These are phyloP conservation scores for Pichia sp. DNA, from an alignment of 1,139 yeast genomes.

Conservation along the genomic window DNA sequence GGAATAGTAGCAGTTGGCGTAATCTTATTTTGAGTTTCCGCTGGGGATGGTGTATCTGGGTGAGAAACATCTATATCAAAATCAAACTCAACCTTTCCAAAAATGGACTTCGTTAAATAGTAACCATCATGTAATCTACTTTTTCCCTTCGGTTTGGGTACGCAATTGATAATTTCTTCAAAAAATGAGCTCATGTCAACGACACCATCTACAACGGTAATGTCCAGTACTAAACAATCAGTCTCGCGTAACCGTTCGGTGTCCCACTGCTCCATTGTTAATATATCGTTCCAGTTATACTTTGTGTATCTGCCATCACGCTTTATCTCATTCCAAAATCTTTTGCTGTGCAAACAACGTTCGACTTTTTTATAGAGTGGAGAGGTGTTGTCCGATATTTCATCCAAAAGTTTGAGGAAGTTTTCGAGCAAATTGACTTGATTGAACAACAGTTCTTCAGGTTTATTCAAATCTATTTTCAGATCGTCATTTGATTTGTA, in stretches of 20 bases:
- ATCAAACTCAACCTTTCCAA: slow-evolving; percentile 12
- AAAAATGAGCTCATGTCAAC: slow-evolving; percentile 27
- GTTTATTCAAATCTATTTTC: slow-evolving; percentile 19
- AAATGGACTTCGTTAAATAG: slow-evolving; percentile 36
- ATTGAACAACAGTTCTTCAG: slow-evolving; percentile 21
- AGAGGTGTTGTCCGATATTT: slow-evolving; percentile 14
- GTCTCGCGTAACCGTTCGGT: slow-evolving; percentile 10
- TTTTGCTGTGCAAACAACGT: slow-evolving; percentile 2
- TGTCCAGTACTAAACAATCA: slow-evolving; percentile 7
- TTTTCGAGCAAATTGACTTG: slow-evolving; percentile 19
- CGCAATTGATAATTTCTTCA: slow-evolving; percentile 23
- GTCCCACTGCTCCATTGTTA: slow-evolving; percentile 16
- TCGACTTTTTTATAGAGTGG: slow-evolving; percentile 7
- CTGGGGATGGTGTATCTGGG: neutral
- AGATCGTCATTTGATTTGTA: slow-evolving; percentile 21
- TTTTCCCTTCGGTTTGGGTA: slow-evolving; percentile 36
- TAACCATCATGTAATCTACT: slow-evolving; percentile 47
- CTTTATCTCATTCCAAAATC: slow-evolving; percentile 7
- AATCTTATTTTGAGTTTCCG: neutral
- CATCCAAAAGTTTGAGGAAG: slow-evolving; percentile 20
- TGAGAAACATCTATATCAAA: neutral
- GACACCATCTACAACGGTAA: slow-evolving; percentile 7
- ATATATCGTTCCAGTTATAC: slow-evolving; percentile 19
- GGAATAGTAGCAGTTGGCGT: neutral
- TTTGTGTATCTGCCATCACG: slow-evolving; percentile 1